Evolutionary conservation across 1,284 basidiomycete species (phyloP), one percentile per base, ranked within the genome.

Genomic region (Pascua guehoae): DNA sequence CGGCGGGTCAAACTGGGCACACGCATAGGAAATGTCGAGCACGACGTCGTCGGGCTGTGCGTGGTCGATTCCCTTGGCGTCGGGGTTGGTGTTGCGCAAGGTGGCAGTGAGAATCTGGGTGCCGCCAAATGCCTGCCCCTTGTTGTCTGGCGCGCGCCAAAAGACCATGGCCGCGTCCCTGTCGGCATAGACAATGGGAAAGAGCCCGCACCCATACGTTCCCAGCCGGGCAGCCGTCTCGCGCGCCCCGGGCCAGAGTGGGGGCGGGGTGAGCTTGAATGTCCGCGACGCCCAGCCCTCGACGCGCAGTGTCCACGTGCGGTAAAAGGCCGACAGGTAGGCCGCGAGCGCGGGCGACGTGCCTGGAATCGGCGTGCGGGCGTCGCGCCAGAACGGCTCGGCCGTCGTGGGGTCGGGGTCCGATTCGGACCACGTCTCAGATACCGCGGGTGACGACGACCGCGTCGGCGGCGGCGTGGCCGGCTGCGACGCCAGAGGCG

Each of bases 231-330:
- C 18, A 10, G 18, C 18, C 44, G n/a, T 39, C 11, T 16, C 12
- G 9, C 41, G 44, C 32, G 45, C 18, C 11, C 43, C 37, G 8
- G 8, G 36, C 15, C 14, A 8, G 37, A 39, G 24, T 10, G 40
- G 8, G 36, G 16, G 12, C 4, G 17, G 2, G 2, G 8, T 4
- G 44, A 16, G 42, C 9, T 16, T 15, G 10, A 16, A n/a, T 39
- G n/a, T 12, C 18, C 54, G 54, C 17, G n/a, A 10, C 11, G 12
- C 4, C 14, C 42, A 17, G 11, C 14, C 54, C 41, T 56, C 54
- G 37, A 56, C 18, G 1, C 54, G 54, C 9, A 56, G 46, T 14
- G 54, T 56, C 54, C 54, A 56, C 4, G 54, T 56, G 1, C 5
- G 17, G 41, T 56, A 56, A 46, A 56, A 56, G 2, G 54, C 54